Evolutionary conservation across 352 stramenopile species (phyloP).

Genomic region (Phytophthora cactorum): DNA sequence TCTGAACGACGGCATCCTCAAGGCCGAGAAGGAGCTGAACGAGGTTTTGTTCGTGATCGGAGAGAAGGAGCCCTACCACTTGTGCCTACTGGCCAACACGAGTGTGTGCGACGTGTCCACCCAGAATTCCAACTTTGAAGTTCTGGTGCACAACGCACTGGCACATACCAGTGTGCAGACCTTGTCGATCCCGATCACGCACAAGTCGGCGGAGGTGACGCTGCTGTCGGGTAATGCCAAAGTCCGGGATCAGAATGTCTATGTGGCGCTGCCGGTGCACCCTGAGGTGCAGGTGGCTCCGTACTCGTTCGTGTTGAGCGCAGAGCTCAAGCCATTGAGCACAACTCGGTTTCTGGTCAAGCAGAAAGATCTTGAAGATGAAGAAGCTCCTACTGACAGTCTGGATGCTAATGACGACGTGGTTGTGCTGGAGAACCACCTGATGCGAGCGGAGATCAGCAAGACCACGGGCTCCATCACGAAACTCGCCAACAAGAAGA

Average conservation of each 20-base stretch:
- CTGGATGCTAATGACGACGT: constrained; percentile 22
- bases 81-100: constrained; percentile 90
- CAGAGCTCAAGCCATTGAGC: constrained; percentile 60
- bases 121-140: constrained; percentile 69
- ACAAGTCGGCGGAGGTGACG: constrained; percentile 48
- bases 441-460: constrained; percentile 61
- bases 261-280: constrained; percentile 61
- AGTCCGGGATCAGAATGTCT: constrained; percentile 53
- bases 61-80: constrained; percentile 64
- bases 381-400: constrained; percentile 5
- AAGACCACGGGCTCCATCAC: constrained; percentile 57
- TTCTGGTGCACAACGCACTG: constrained; percentile 77
- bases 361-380: constrained; percentile 27
- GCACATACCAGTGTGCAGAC: constrained; percentile 62
- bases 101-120: constrained; percentile 89
- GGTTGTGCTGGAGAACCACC: constrained; percentile 68
- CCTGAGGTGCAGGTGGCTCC: constrained; percentile 51
- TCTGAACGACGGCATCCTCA: constrained; percentile 85
- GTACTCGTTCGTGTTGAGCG: constrained; percentile 74
- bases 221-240: constrained; percentile 44
- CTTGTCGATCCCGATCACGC: constrained; percentile 63
- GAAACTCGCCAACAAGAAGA: constrained; percentile 76
- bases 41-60: constrained; percentile 79
- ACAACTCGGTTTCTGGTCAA: constrained; percentile 61
- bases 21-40: constrained; percentile 72